Conservation (phyloP, 164 flowering plant genomes). For the Magnolia officinalis region DNA sequence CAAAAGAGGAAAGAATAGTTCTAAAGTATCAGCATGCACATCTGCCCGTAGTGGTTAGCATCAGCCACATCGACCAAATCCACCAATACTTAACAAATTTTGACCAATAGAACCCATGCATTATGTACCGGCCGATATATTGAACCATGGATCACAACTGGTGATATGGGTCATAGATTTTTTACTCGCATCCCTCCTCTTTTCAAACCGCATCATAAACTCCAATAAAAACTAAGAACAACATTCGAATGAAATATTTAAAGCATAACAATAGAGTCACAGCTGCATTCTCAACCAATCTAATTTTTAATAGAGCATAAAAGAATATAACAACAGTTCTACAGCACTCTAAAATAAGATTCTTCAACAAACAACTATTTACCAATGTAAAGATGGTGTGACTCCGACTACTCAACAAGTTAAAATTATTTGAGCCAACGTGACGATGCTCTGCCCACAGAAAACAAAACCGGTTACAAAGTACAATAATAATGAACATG, state of each 20-base stretch:
- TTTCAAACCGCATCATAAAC: background rate
- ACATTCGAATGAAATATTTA: background rate
- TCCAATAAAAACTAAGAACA: background rate
- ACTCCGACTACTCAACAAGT: conserved; percentile 15
- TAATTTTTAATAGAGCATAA: background rate
- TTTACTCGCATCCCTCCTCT: background rate
- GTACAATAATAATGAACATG: background rate
- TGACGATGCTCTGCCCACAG: conserved; percentile 88
- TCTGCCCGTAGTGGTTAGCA: too few species aligned
- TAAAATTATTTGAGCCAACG: conserved; percentile 96
- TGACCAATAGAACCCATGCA: too few species aligned
- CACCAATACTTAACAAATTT: too few species aligned
- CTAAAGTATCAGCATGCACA: too few species aligned
- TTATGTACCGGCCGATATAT: too few species aligned
- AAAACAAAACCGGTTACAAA: background rate
- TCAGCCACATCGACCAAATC: too few species aligned
- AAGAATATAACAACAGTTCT: background rate
- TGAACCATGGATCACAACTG: background rate
- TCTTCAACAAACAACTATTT: background rate
- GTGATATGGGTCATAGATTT: background rate
- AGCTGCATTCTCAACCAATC: background rate
- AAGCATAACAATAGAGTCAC: background rate
- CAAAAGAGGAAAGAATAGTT: too few species aligned
- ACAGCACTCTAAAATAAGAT: background rate
- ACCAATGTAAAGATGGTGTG: conserved; percentile 4